These are phyloP conservation scores for Globisporangium mamillatum DNA, from an alignment of 352 stramenopile species.

Conservation along the genomic window DNA sequence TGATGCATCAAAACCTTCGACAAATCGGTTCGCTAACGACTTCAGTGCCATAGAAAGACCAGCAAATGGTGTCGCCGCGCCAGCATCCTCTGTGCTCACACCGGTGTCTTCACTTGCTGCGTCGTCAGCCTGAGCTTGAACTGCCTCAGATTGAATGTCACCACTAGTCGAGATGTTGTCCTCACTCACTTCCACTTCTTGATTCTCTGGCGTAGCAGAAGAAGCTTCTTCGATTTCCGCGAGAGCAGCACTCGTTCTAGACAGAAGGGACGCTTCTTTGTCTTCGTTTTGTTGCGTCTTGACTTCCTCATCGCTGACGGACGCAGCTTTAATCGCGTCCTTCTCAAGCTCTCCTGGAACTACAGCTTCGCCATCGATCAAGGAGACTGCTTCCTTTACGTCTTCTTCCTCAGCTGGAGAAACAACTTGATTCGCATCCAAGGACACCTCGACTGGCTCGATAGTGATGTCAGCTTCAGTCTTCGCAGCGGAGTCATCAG, in stretches of 20 bases:
- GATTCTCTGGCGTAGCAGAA: background rate
- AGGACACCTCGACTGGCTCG: background rate
- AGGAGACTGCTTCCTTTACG: background rate
- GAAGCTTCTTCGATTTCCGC: background rate
- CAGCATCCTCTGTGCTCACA: conserved; percentile 1
- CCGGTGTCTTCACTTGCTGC: background rate
- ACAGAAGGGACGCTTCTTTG: background rate
- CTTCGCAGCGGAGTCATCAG: background rate
- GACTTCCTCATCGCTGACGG: background rate
- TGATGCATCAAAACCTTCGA: conserved; percentile 12
- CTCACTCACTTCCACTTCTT: background rate
- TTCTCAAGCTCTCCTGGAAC: background rate
- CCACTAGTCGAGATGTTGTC: conserved; percentile 3
- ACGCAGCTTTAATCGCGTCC: background rate
- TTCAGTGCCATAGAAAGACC: conserved; percentile 20
- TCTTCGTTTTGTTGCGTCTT: background rate
- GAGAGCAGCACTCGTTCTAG: background rate
- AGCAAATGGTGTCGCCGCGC: conserved; percentile 7
- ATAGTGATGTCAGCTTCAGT: background rate
- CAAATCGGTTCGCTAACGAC: conserved; percentile 14
- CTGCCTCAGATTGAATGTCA: background rate
- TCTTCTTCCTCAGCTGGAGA: background rate
- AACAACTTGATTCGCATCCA: background rate
- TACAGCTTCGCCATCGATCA: background rate
- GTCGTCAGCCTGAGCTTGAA: background rate